Evolutionary conservation across 2,329 filamentous ascomycete genomes (phyloP).

Genomic region (Trichophyton simii): DNA sequence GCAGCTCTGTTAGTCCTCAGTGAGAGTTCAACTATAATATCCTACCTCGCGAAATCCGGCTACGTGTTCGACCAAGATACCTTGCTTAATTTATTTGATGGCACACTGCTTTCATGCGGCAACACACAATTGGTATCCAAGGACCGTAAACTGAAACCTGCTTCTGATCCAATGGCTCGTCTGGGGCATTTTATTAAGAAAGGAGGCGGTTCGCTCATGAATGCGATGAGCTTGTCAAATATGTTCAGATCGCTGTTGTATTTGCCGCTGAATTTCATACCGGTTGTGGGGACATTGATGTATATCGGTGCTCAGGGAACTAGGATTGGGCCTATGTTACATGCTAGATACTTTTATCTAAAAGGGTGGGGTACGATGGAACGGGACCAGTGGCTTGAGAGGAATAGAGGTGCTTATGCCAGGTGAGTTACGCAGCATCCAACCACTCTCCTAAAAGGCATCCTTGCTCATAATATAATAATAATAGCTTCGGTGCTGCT

Average conservation of each 20-base stretch:
- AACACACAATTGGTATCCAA: conserved; percentile 54
- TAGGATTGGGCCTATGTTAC: conserved; percentile 42
- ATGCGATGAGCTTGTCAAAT: conserved; percentile 42
- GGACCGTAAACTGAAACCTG: conserved; percentile 55
- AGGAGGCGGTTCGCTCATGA: conserved; percentile 31
- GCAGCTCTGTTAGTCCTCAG: conserved; percentile 46
- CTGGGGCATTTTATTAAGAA: conserved; percentile 46
- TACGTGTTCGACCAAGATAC: conserved; percentile 71
- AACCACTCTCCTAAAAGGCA: no score
- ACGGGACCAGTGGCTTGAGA: conserved; percentile 55
- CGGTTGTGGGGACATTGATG: conserved; percentile 67
- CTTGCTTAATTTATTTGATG: conserved; percentile 80
- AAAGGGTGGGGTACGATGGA: conserved; percentile 64
- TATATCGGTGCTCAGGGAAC: conserved; percentile 67
- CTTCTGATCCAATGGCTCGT: conserved; percentile 42
- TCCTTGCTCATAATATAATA: conserved; percentile 12
- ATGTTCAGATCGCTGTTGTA: conserved; percentile 72
- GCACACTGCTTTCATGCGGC: conserved; percentile 45
- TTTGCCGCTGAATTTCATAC: conserved; percentile 84
- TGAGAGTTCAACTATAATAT: conserved; percentile 43
- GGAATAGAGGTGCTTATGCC: conserved; percentile 64
- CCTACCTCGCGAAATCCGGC: conserved; percentile 40
- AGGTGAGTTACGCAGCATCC: conserved; percentile 44
- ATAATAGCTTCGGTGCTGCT: conserved; percentile 52
- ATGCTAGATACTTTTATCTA: conserved; percentile 72